Percentiles rank a stretch among this genome's conserved stretches.
Evolutionary conservation across 78 protist species (phyloP).

Genomic region (Dictyostelium brefeldianum): DNA sequence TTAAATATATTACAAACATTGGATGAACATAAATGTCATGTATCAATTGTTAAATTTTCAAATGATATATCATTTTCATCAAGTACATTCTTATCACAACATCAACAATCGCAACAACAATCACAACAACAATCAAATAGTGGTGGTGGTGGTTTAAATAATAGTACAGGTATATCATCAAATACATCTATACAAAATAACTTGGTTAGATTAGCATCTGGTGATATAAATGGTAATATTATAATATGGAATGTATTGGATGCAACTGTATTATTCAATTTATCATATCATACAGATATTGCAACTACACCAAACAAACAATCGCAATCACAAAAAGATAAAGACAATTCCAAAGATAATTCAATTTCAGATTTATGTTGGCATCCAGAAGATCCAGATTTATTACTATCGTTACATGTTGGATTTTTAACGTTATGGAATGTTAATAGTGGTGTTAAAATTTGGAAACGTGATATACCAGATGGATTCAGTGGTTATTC

Average conservation of each 20-base stretch:
- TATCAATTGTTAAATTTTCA: conserved; percentile 54
- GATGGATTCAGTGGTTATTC: conserved; percentile 7
- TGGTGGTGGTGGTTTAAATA: not conserved
- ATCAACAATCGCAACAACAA: not conserved
- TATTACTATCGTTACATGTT: not conserved
- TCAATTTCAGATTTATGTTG: conserved; percentile 32
- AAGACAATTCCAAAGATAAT: not conserved
- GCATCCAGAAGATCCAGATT: conserved; percentile 45
- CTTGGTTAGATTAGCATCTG: conserved; percentile 42
- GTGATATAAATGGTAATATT: conserved; percentile 52
- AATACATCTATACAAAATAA: not conserved
- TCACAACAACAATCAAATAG: not conserved
- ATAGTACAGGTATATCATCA: not conserved
- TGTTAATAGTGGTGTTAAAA: not conserved
- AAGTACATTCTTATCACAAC: not conserved
- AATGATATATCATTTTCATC: conserved; percentile 10
- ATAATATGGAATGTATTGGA: conserved; percentile 70
- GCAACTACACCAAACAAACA: not conserved
- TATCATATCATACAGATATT: not conserved
- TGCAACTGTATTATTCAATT: conserved; percentile 13
- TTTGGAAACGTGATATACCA: conserved; percentile 30
- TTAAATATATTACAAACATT: conserved; percentile 62
- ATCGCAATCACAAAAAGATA: too few relatives aligned
- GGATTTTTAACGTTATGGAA: conserved; percentile 10
- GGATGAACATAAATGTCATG: conserved; percentile 51